Percentiles rank a stretch among this genome's conserved stretches.
Evolutionary conservation across 106 monocot species (phyloP).

Genomic region (Ottelia alismoides): DNA sequence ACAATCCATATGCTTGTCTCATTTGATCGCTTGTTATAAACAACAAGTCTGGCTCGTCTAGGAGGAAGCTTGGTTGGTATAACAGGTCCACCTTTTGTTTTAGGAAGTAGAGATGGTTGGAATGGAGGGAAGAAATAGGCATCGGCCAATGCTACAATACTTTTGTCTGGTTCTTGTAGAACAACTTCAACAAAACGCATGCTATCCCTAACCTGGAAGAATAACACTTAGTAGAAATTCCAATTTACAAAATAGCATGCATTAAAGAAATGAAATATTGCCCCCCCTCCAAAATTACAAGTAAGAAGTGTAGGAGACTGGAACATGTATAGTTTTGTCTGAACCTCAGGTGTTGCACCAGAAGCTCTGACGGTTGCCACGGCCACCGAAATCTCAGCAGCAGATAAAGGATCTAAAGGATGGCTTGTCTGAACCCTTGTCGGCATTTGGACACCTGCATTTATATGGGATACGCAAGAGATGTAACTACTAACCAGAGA

Average conservation of each 20-base stretch:
- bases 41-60: slow-evolving; percentile 81
- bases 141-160: slow-evolving; percentile 87
- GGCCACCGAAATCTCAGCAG: slow-evolving; percentile 95
- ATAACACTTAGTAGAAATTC: too few species aligned
- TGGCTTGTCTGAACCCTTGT: slow-evolving; percentile 75
- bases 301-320: too few species aligned
- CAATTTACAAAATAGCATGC: too few species aligned
- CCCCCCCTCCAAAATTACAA: too few species aligned
- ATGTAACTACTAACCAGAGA: not conserved
- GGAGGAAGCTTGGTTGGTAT: slow-evolving; percentile 89
- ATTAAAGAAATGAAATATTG: too few species aligned
- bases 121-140: slow-evolving; percentile 99
- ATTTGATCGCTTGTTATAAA: slow-evolving; percentile 88
- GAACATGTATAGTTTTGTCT: too few species aligned
- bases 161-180: slow-evolving; percentile 82
- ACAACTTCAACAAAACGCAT: slow-evolving; percentile 98
- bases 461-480: too few species aligned
- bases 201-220: slow-evolving; percentile 87
- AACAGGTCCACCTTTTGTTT: slow-evolving; percentile 73
- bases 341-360: slow-evolving; percentile 93
- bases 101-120: slow-evolving; percentile 88
- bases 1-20: slow-evolving; percentile 96
- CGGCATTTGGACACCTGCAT: slow-evolving; percentile 54
- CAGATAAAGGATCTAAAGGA: slow-evolving; percentile 92
- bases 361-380: slow-evolving; percentile 94